Conservation (phyloP, 2,329 filamentous ascomycete genomes). For the Cyphellophora europaea region DNA sequence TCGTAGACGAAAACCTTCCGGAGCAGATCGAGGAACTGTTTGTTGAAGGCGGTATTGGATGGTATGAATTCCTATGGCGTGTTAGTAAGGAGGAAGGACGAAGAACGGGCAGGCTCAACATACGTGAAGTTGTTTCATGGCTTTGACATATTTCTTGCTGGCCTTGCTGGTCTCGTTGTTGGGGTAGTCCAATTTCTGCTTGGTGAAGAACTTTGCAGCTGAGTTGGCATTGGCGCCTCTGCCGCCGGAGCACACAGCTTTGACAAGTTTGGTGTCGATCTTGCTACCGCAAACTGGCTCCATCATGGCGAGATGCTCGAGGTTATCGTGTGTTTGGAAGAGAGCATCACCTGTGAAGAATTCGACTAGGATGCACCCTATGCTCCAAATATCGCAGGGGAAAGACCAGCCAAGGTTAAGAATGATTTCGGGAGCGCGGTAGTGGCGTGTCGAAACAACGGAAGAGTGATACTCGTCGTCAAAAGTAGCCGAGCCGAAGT, state of each 20-base stretch:
- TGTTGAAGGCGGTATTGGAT: conserved; percentile 49
- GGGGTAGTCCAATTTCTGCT: conserved; percentile 53
- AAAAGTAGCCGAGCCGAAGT: conserved; percentile 60
- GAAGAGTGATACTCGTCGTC: conserved; percentile 61
- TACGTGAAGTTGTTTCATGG: conserved; percentile 56
- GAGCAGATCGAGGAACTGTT: conserved; percentile 53
- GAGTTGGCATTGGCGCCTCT: conserved; percentile 41
- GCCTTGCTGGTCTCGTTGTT: conserved; percentile 54
- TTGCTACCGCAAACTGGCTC: conserved; percentile 50
- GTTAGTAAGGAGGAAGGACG: conserved; percentile 14
- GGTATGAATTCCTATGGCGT: conserved; percentile 52
- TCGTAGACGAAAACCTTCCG: conserved; percentile 58
- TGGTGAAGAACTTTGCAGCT: conserved; percentile 49
- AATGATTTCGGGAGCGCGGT: conserved; percentile 59
- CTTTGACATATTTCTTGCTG: conserved; percentile 57
- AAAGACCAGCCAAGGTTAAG: conserved; percentile 60
- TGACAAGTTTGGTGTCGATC: conserved; percentile 46
- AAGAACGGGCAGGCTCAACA: conserved; percentile 19
- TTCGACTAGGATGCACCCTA: conserved; percentile 59
- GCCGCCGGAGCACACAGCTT: conserved; percentile 40
- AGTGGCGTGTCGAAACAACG: conserved; percentile 58
- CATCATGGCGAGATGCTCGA: conserved; percentile 63
- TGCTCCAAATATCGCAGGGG: conserved; percentile 61
- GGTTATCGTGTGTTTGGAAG: conserved; percentile 60
- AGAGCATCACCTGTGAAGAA: conserved; percentile 60